Conservation (phyloP, 345 rosid species). For the Salix suchowensis region DNA sequence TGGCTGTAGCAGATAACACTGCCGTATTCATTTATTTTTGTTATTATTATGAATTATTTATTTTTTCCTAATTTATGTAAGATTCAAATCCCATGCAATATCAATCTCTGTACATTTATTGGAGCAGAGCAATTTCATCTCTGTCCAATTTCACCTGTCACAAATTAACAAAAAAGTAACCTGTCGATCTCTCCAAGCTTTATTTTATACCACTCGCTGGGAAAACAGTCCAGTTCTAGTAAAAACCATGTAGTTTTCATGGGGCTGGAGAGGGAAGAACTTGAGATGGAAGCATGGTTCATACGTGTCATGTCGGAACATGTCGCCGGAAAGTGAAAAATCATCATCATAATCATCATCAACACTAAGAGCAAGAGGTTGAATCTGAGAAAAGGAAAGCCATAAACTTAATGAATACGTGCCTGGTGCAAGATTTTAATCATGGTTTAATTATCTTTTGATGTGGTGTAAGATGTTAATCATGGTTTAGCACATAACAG, state of each 20-base stretch:
- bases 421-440: constrained; percentile 9
- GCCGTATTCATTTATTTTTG: no score
- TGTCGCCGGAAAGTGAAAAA: constrained; percentile 31
- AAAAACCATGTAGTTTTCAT: not conserved
- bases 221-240: not conserved
- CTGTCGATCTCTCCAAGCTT: not conserved
- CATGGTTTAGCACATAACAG: constrained; percentile 20
- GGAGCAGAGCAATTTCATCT: not conserved
- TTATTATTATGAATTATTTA: no score
- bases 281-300: constrained; percentile 11
- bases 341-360: not conserved
- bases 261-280: constrained; percentile 16
- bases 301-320: constrained; percentile 30
- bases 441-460: constrained; percentile 1
- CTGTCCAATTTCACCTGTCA: not conserved
- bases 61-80: not conserved
- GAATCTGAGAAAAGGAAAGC: not conserved
- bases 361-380: not conserved
- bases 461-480: not conserved
- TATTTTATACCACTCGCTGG: not conserved
- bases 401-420: not conserved
- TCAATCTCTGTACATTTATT: not conserved
- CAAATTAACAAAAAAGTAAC: not conserved
- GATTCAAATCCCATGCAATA: not conserved
- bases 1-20: not conserved